Evolutionary conservation across 2,329 filamentous ascomycete genomes (phyloP), one percentile per base, ranked within the genome.

Genomic region (Apiospora pterosperma): DNA sequence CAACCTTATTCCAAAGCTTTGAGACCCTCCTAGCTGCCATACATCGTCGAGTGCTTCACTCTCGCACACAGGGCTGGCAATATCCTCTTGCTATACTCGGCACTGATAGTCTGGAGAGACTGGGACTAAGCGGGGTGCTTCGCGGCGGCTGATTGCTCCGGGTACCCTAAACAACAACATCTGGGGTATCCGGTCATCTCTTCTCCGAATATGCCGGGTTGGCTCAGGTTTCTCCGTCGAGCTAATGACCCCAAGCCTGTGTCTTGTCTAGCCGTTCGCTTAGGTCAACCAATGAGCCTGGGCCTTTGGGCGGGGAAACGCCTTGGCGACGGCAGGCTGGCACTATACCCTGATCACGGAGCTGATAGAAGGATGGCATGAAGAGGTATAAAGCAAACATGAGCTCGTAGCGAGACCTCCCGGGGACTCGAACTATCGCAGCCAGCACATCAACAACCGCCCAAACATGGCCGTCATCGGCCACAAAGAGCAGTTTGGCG

Each of bases 401-500:
- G 25, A 44, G n/a, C 8, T 44, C 21, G 41, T 11, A 25, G 4
- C 8, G 41, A 44, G 41, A 25, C 4, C 3, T n/a, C 4, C 5
- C 2, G 21, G 8, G n/a, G 23, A 5, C 21, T 25, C n/a, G 4
- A 59, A 5, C 4, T 4, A 10, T 23, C 19, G 19, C 7, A n/a
- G 7, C 19, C 28, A 3, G 2, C 21, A 21, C 5, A 25, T 4
- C 21, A 5, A 4, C 21, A 4, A 39, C 36, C 21, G 10, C 6
- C 36, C 6, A 14, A 63, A n/a, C 58, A 76, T 76, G 74, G 73
- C 75, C 21, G 76, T 78, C 62, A 72, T 76, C 21, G 75, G 75
- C 6, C 66, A 62, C 36, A 77, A 75, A 63, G 76, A 78, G 68
- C 71, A 78, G 59, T 73, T 73, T 61, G 74, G 70, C 62, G 75